These are phyloP conservation scores for Crucibulum laeve DNA, from an alignment of 768 basidiomycete genomes.

Conservation along the genomic window DNA sequence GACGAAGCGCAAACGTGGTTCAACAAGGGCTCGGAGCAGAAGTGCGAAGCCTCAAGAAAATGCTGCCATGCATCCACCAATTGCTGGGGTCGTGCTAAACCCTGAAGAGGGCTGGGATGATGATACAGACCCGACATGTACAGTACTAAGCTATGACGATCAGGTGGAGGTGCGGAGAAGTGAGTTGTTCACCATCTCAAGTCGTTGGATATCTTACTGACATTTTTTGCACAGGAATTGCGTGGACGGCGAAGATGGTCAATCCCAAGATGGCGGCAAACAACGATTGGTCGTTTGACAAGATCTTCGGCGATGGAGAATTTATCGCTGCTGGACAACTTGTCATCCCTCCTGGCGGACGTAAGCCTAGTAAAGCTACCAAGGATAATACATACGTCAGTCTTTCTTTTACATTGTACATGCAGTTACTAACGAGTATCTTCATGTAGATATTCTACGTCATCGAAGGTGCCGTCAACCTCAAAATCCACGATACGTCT, in stretches of 20 bases:
- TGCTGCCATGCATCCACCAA: conserved; percentile 16
- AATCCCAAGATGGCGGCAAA: conserved; percentile 55
- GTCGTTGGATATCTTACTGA: conserved; percentile 2
- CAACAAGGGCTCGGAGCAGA: conserved; percentile 48
- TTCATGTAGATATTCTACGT: conserved; percentile 51
- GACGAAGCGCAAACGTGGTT: conserved; percentile 27
- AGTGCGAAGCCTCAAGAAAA: conserved; percentile 46
- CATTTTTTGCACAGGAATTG: conserved; percentile 52
- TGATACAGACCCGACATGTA: conserved; percentile 59
- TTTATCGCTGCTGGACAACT: conserved; percentile 91
- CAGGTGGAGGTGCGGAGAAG: conserved; percentile 64
- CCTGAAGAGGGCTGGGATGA: conserved; percentile 87
- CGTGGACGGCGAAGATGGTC: conserved; percentile 70
- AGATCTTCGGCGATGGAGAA: conserved; percentile 86
- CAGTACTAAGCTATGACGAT: conserved; percentile 64
- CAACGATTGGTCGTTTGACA: conserved; percentile 80
- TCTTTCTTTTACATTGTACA: neutral
- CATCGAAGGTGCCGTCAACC: conserved; percentile 83
- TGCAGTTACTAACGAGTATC: conserved; percentile 1
- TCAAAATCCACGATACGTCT: conserved; percentile 75
- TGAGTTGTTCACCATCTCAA: conserved; percentile 35
- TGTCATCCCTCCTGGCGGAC: conserved; percentile 69
- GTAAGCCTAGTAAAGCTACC: conserved; percentile 83
- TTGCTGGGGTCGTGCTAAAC: conserved; percentile 23
- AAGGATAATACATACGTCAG: conserved; percentile 78